Percentiles rank a stretch among this genome's conserved stretches.
Conservation (phyloP, 2,329 filamentous ascomycete species). For the Chrysosporium keratinophilum region DNA sequence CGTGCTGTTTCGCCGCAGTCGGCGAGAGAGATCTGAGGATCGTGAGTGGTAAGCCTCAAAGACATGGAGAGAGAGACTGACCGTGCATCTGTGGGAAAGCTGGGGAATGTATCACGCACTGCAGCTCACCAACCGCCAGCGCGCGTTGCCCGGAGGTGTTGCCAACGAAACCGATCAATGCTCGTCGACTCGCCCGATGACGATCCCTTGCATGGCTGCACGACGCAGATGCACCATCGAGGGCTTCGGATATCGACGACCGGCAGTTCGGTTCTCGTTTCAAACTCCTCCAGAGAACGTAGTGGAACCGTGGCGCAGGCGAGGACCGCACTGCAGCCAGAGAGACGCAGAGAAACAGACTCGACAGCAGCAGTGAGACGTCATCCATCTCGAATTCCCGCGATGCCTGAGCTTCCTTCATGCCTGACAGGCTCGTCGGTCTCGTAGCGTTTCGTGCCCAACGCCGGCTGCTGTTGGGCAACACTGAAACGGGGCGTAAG, state of each 20-base stretch:
- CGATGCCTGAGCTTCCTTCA: too few relatives aligned
- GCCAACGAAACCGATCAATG: background rate
- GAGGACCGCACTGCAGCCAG: background rate
- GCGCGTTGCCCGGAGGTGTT: background rate
- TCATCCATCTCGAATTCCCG: background rate
- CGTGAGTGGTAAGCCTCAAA: background rate
- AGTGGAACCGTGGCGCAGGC: background rate
- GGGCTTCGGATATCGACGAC: background rate
- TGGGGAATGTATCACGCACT: background rate
- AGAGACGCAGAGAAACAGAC: background rate
- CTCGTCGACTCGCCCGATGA: conserved; percentile 5
- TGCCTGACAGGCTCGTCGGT: background rate
- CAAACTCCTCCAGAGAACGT: background rate
- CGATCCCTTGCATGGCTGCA: background rate
- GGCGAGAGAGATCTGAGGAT: background rate
- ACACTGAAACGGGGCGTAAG: conserved; percentile 4
- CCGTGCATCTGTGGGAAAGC: background rate
- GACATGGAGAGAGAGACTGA: background rate
- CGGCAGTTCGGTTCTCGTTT: background rate
- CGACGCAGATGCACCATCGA: background rate
- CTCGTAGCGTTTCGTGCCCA: background rate
- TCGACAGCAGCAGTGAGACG: background rate
- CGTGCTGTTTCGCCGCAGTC: background rate
- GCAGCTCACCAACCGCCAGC: background rate
- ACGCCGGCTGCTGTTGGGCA: background rate